phyloP scores from a whole-genome alignment of 257 asterid species.

The Ligustrum vulgare region DNA sequence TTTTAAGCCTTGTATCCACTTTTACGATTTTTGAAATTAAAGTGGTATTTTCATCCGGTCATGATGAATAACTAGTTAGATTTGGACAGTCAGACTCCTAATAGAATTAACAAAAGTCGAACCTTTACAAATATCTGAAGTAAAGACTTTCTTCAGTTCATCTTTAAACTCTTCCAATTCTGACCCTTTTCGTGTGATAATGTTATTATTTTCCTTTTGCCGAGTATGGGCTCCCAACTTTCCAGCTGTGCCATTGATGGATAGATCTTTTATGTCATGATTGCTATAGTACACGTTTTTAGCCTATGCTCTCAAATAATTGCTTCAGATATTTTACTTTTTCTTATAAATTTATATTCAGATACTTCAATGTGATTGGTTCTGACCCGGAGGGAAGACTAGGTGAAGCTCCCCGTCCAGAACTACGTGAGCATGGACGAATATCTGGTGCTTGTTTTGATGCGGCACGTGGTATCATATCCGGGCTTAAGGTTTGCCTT shows the following conservation, averaged over 20 bases:
- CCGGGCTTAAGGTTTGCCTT: slow-evolving; percentile 68
- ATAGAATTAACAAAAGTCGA: background rate
- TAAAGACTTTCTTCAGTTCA: background rate
- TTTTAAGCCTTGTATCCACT: background rate
- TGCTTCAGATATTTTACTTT: background rate
- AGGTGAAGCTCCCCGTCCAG: slow-evolving; percentile 96
- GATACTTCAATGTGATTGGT: slow-evolving; percentile 93
- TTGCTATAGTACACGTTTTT: background rate
- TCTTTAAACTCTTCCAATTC: background rate
- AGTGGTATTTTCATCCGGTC: background rate
- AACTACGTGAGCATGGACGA: slow-evolving; percentile 86
- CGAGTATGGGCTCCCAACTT: background rate
- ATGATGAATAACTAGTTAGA: background rate
- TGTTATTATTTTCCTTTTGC: background rate
- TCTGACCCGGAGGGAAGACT: slow-evolving; percentile 93
- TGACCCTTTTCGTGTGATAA: background rate
- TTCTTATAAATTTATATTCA: slow-evolving; percentile 28
- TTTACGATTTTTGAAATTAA: background rate
- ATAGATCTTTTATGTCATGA: background rate
- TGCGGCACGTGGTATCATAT: slow-evolving; percentile 87
- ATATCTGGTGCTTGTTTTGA: slow-evolving; percentile 94
- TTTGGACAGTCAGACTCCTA: background rate
- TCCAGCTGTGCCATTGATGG: background rate
- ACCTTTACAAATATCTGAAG: background rate
- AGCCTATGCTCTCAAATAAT: background rate